Evolutionary conservation across 192 early-diverging fungal genomes (phyloP).

Genomic region (Glomus cerebriforme): DNA sequence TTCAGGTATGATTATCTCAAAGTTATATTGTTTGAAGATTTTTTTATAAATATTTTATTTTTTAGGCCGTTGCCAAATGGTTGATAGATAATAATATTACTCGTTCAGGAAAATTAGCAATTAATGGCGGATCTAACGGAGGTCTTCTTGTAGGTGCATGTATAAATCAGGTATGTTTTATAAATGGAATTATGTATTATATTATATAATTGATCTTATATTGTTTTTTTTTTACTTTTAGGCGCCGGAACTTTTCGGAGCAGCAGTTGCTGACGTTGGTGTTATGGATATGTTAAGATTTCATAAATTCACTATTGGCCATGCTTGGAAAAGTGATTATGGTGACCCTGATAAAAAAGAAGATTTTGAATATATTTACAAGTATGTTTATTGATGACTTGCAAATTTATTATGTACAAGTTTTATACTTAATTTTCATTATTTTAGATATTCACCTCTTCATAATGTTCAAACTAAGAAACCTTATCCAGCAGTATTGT

Average conservation of each 20-base stretch:
- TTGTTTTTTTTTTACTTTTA: neutral
- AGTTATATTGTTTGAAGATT: neutral
- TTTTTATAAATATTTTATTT: neutral
- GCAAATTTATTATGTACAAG: neutral
- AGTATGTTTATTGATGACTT: constrained; percentile 29
- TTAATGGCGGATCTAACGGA: constrained; percentile 73
- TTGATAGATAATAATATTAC: constrained; percentile 63
- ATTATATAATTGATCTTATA: neutral
- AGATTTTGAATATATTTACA: constrained; percentile 62
- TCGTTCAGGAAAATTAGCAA: constrained; percentile 51
- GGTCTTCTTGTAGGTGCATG: constrained; percentile 70
- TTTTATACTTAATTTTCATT: neutral
- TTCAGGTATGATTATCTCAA: constrained; percentile 46
- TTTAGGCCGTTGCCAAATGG: constrained; percentile 57
- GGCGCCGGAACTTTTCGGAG: constrained; percentile 72
- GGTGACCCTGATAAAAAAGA: constrained; percentile 62
- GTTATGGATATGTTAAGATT: constrained; percentile 74
- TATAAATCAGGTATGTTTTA: constrained; percentile 54
- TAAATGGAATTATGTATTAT: neutral
- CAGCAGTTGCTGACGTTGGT: constrained; percentile 65
- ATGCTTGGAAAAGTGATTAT: constrained; percentile 69
- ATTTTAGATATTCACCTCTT: constrained; percentile 59
- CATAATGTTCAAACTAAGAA: constrained; percentile 60
- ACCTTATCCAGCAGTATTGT: constrained; percentile 61
- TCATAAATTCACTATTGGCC: constrained; percentile 80